Percentiles rank a stretch among this genome's conserved stretches.
phyloP scores from a whole-genome alignment of 2,329 filamentous ascomycete genomes.

The Hypomyces perniciosus region DNA sequence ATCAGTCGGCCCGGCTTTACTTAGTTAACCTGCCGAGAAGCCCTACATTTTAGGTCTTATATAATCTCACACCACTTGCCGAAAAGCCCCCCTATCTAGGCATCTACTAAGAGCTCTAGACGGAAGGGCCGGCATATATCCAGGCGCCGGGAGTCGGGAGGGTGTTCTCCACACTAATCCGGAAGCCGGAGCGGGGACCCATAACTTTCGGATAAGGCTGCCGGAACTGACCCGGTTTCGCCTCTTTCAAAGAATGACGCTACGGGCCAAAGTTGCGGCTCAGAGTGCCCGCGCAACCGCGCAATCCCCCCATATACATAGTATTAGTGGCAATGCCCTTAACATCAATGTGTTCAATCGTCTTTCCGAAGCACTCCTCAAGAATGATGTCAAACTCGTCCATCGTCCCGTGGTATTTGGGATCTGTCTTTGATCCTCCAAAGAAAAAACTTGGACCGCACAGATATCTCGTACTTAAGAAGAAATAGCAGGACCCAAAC shows the following conservation, averaged over 20 bases:
- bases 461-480: constrained; percentile 13
- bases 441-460: constrained; percentile 16
- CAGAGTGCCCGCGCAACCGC: background rate
- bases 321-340: background rate
- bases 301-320: too few species aligned
- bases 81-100: too few species aligned
- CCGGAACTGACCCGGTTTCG: constrained; percentile 8
- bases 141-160: too few species aligned
- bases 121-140: too few species aligned
- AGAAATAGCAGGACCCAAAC: constrained; percentile 17
- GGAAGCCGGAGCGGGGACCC: constrained; percentile 14
- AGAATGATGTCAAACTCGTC: constrained; percentile 16
- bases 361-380: constrained; percentile 16
- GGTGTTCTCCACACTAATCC: background rate
- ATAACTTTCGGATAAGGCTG: constrained; percentile 11
- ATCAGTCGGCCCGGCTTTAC: too few species aligned
- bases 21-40: too few species aligned
- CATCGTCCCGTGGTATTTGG: constrained; percentile 13
- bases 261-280: constrained; percentile 17
- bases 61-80: too few species aligned
- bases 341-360: constrained; percentile 9
- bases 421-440: constrained; percentile 15
- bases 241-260: constrained; percentile 13
- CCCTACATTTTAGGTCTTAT: too few species aligned
- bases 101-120: too few species aligned